Evolutionary conservation across 139 green algal species (phyloP).

Genomic region (Micractinium conductrix): DNA sequence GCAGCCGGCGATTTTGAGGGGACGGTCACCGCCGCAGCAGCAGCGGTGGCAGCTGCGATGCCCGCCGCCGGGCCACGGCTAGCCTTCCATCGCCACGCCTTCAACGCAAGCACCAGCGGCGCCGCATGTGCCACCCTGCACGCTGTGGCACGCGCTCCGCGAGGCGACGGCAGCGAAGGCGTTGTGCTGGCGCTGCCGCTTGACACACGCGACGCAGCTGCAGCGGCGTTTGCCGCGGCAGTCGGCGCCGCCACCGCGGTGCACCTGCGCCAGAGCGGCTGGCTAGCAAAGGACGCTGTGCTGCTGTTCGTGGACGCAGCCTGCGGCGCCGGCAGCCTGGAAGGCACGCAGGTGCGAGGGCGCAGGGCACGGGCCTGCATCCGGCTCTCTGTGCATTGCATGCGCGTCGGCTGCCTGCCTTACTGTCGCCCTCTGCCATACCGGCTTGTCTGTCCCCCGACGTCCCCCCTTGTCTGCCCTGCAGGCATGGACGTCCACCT

Average conservation of each 20-base stretch:
- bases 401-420: neutral
- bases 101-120: neutral
- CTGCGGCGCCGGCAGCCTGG: neutral
- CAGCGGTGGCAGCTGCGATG: neutral
- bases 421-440: neutral
- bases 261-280: slow-evolving; percentile 21
- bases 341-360: slow-evolving; percentile 12
- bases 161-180: slow-evolving; percentile 30
- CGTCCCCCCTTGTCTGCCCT: neutral
- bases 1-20: neutral
- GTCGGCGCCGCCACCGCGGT: neutral
- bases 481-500: slow-evolving; percentile 60
- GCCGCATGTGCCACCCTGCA: slow-evolving; percentile 17
- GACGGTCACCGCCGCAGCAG: neutral
- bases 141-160: neutral
- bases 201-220: neutral
- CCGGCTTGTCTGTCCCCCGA: neutral
- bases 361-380: neutral
- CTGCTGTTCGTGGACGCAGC: slow-evolving; percentile 35
- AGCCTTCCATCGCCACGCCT: neutral
- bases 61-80: neutral
- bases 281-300: slow-evolving; percentile 45
- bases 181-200: slow-evolving; percentile 27
- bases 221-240: slow-evolving; percentile 6
- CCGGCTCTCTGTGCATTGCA: no score